Evolutionary conservation across 2,329 filamentous ascomycete genomes (phyloP), one percentile per base, ranked within the genome.

Genomic region (Fusarium tricinctum): DNA sequence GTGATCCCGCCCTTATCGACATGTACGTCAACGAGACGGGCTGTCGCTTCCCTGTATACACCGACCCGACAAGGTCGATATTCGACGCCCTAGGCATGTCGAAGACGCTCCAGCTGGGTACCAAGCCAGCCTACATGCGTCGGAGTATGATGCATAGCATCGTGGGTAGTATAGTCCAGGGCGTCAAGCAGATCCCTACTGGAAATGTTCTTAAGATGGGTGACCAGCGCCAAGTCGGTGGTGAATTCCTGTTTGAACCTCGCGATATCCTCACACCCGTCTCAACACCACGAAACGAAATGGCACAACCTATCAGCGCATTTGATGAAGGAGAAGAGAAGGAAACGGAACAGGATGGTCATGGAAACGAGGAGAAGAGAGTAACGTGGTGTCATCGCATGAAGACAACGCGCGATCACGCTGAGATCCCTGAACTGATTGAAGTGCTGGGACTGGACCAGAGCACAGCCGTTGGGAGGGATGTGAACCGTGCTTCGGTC

Each of bases 311-410:
- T 8, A 50, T 69, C 4, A 64, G 63, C 12, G 61, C 71, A 14
- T 58, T 73, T 1, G 75, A 73, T 22, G 65, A 71, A 22, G 62
- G 56, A 4, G 46, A 42, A 38, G 47, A 68, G 17, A 47, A 23
- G 19, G 55, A 35, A 20, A 38, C 44, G 10, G 52, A 52, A 14
- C 51, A 40, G 9, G 53, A 38, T 8, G 40, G 52, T 3, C 69
- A 69, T 10, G 66, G 67, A 22, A 73, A 77, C 4, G 82, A 87
- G 73, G 82, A 86, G 73, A 91, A 91, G 79, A 81, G 81, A 55
- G 85, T 92, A 28, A 89, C 87, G 2, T 97, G 93, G 92, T 94
- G 91, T 72, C 92, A 95, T 79, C 85, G 92, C 28, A 97, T 97
- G 92, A 84, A 84, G 75, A 92, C 88, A 58, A 95, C 92, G 14